Conservation (phyloP, 73 alveolate species). For the Diophrys appendiculata region DNA sequence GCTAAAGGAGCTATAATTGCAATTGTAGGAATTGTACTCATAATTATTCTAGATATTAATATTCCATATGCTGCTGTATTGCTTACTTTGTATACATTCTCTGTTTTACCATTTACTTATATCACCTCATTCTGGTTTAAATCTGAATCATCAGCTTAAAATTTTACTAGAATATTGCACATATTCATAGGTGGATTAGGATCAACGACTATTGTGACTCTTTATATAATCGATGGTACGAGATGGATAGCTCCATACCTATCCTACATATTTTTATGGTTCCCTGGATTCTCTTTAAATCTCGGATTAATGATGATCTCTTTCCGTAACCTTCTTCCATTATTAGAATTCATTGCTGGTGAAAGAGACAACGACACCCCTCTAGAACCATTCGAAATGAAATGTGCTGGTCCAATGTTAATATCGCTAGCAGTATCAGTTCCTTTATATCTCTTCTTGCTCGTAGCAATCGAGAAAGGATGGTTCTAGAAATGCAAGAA, state of each 20-base stretch:
- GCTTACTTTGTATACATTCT: slow-evolving; percentile 50
- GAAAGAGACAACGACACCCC: not conserved
- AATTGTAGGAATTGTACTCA: slow-evolving; percentile 48
- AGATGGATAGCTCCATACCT: not conserved
- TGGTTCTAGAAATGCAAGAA: not conserved
- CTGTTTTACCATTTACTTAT: slow-evolving; percentile 71
- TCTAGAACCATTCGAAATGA: not conserved
- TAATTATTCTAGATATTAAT: slow-evolving; percentile 4
- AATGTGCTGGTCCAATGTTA: not conserved
- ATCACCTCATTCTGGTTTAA: slow-evolving; percentile 42
- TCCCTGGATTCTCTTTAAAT: slow-evolving; percentile 92
- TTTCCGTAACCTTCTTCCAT: slow-evolving; percentile 14
- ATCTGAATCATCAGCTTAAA: slow-evolving; percentile 68
- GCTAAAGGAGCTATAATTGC: slow-evolving; percentile 74
- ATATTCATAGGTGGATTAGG: slow-evolving; percentile 73
- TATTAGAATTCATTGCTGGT: slow-evolving; percentile 1
- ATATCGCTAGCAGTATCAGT: not conserved
- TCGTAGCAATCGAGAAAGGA: not conserved
- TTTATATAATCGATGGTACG: slow-evolving; percentile 1
- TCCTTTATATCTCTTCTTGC: not conserved
- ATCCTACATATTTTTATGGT: slow-evolving; percentile 79
- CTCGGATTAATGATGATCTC: slow-evolving; percentile 80
- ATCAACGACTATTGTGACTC: slow-evolving; percentile 20
- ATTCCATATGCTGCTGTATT: slow-evolving; percentile 65
- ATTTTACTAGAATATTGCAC: slow-evolving; percentile 75